Base-by-base conservation (phyloP, 1,284 basidiomycete species). In the Apiotrichum domesticum region DNA sequence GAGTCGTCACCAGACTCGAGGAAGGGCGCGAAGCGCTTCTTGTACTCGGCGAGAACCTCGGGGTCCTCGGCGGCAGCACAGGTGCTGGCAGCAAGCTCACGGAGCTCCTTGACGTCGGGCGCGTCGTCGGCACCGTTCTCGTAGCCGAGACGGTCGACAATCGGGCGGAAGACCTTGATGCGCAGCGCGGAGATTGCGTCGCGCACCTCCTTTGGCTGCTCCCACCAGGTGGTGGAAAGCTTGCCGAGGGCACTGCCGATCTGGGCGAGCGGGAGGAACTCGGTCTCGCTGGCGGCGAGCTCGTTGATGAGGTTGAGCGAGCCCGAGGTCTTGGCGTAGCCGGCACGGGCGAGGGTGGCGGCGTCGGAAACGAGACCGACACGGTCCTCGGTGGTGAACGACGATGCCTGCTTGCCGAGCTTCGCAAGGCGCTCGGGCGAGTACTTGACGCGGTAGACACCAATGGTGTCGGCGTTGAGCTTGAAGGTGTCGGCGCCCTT, bases 371-470 rank as follows among this genome's bases (percentile, higher is more conserved):
- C 83, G 11, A 97, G 80, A 29, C 92, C 92, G 59, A 94, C 84
- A 47, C 90, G 84, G 74, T 98, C 95, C 62, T 88, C 85, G 56
- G 91, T 79, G 6, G 85, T 82, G 77, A 96, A 90, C 69, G 84
- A 85, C 13, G 86, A 82, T 3, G 90, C 88, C 69, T 92, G 89
- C 45, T 81, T 76, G 11, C 88, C 92, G 58, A 98, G 88, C 71
- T 85, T 85, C 40, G 80, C 79, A 21, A 96, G 82, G 40, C 89
- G 83, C 66, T 90, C 87, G 35, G 89, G 84, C 14, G 87, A 83
- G 77, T 98, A 98, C 34, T 87, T 79, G 37, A 96, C 92, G 50
- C 93, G 88, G 75, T 57, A 98, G 67, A 96, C 89, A 65, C 94
- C 93, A 55, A 84, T 83, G 1, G 91, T 93, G 54, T 87, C 87